Evolutionary conservation across 345 rosid genomes (phyloP).

Genomic region (Boechera stricta): DNA sequence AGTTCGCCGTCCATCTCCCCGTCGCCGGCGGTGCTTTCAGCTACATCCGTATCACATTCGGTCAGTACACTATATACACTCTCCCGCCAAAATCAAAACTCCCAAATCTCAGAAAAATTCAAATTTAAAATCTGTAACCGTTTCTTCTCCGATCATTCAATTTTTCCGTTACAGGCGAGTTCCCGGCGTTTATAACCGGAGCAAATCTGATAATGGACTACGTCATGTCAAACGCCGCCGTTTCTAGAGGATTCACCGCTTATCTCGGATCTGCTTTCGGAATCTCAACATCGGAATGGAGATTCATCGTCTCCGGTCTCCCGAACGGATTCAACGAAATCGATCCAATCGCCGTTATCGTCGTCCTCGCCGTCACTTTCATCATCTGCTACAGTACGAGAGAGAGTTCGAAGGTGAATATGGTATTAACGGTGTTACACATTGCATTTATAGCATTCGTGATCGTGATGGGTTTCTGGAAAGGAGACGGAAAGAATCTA

Average conservation of each 20-base stretch:
- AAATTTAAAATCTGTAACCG: constrained; percentile 30
- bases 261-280: constrained; percentile 78
- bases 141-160: background rate
- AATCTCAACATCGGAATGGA: constrained; percentile 66
- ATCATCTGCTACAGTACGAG: constrained; percentile 81
- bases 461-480: constrained; percentile 74
- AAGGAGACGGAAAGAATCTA: constrained; percentile 66
- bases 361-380: constrained; percentile 68
- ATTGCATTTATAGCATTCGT: constrained; percentile 76
- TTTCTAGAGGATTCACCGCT: constrained; percentile 75
- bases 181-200: constrained; percentile 85
- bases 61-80: constrained; percentile 40
- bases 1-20: constrained; percentile 96
- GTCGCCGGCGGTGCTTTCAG: constrained; percentile 99
- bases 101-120: background rate
- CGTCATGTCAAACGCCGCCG: constrained; percentile 96
- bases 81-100: constrained; percentile 29
- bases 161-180: constrained; percentile 59
- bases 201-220: constrained; percentile 84
- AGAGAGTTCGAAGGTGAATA: constrained; percentile 80
- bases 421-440: constrained; percentile 76
- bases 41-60: constrained; percentile 88
- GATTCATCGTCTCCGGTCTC: constrained; percentile 57
- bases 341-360: constrained; percentile 65
- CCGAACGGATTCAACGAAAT: constrained; percentile 83